Conservation (phyloP, 2,329 filamentous ascomycete genomes). For the Cordyceps tenuipes region DNA sequence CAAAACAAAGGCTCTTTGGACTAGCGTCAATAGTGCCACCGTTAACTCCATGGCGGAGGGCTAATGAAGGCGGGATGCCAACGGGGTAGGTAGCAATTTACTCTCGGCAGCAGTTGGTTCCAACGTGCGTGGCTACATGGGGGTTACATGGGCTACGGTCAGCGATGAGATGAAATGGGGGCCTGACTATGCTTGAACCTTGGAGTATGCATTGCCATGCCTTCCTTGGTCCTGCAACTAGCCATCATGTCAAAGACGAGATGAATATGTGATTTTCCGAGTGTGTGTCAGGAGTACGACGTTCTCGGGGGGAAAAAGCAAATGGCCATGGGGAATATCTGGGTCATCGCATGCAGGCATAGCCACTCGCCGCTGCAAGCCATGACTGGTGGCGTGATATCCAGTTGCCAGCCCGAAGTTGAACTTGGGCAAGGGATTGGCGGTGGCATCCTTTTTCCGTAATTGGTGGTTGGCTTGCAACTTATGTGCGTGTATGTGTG, state of each 20-base stretch:
- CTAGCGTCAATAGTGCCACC: neutral
- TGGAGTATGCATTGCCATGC: no score
- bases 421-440: neutral
- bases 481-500: neutral
- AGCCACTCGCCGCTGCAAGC: neutral
- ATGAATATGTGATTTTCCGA: neutral
- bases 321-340: neutral
- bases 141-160: neutral
- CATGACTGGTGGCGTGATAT: neutral
- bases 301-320: neutral
- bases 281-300: neutral
- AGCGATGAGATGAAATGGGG: neutral
- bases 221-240: neutral
- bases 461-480: neutral
- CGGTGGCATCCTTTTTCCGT: no score
- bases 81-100: neutral
- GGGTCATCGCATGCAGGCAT: neutral
- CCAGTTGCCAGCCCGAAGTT: neutral
- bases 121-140: neutral
- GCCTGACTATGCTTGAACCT: no score
- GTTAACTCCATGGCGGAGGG: neutral
- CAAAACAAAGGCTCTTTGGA: neutral
- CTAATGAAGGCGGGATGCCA: neutral
- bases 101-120: neutral
- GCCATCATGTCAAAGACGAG: neutral